phyloP scores from a whole-genome alignment of 305 asterid genomes.

The Andrographis paniculata region DNA sequence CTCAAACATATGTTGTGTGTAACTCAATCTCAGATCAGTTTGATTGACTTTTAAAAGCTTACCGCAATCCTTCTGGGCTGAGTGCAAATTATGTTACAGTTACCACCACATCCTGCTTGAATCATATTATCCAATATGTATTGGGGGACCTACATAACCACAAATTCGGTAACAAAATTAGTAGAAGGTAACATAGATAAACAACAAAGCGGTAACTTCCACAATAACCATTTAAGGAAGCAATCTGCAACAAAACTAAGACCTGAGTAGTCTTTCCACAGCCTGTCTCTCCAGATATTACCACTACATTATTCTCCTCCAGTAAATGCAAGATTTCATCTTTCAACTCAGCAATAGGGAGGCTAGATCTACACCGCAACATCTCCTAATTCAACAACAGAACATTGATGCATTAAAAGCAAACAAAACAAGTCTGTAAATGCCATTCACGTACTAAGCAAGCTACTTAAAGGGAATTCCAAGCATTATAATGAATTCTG shows the following conservation, averaged over 20 bases:
- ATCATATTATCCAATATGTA: constrained; percentile 91
- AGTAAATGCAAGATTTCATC: constrained; percentile 60
- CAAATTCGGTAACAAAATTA: constrained; percentile 9
- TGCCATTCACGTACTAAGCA: not conserved
- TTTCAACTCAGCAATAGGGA: constrained; percentile 82
- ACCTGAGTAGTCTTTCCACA: constrained; percentile 99
- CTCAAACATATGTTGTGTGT: not conserved
- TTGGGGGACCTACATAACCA: constrained; percentile 79
- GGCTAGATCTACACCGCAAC: constrained; percentile 66
- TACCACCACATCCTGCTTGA: constrained; percentile 76
- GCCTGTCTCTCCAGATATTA: constrained; percentile 95
- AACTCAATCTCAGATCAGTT: constrained; percentile 5
- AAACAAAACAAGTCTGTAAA: not conserved
- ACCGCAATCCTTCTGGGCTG: constrained; percentile 99
- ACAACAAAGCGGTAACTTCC: constrained; percentile 8
- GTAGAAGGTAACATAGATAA: not conserved
- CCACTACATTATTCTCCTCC: constrained; percentile 69
- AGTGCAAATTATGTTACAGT: constrained; percentile 84
- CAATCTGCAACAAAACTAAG: constrained; percentile 18
- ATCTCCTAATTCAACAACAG: constrained; percentile 51
- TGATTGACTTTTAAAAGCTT: constrained; percentile 26
- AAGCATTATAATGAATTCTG: not conserved
- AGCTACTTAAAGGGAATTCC: not conserved
- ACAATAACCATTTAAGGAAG: constrained; percentile 9
- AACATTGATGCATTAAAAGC: constrained; percentile 18